phyloP scores from a whole-genome alignment of 2,329 filamentous ascomycete species.

The Pyrenochaeta sp. region DNA sequence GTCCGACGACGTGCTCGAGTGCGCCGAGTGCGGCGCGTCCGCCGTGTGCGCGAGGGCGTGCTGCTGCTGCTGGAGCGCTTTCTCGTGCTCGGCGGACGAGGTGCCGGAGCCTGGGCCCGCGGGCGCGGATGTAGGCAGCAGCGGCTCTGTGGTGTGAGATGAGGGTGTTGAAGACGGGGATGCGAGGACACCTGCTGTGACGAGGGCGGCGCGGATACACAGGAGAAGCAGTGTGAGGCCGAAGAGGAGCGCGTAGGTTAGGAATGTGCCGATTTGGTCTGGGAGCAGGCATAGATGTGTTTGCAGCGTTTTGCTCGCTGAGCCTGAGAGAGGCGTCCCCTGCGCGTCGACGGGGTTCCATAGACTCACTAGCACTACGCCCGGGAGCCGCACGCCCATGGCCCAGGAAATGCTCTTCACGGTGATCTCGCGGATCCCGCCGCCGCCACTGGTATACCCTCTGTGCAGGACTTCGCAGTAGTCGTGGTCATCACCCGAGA shows the following conservation, averaged over 20 bases:
- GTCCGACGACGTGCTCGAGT: slow-evolving; percentile 41
- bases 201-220: slow-evolving; percentile 52
- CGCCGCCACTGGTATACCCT: slow-evolving; percentile 66
- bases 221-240: slow-evolving; percentile 60
- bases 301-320: slow-evolving; percentile 71
- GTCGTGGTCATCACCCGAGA: slow-evolving; percentile 97
- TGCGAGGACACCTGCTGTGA: slow-evolving; percentile 35
- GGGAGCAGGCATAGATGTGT: slow-evolving; percentile 91
- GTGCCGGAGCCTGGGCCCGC: no score
- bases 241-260: slow-evolving; percentile 75
- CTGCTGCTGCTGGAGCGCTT: slow-evolving; percentile 21
- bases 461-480: slow-evolving; percentile 91
- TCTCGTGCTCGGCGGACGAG: slow-evolving; percentile 37
- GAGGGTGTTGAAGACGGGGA: background rate
- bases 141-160: slow-evolving; percentile 17
- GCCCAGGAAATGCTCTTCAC: slow-evolving; percentile 96
- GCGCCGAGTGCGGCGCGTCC: slow-evolving; percentile 32
- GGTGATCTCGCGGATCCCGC: slow-evolving; percentile 76
- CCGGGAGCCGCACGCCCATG: slow-evolving; percentile 90
- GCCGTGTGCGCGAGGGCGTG: slow-evolving; percentile 10
- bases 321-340: slow-evolving; percentile 40
- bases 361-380: slow-evolving; percentile 85
- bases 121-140: slow-evolving; percentile 38
- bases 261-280: slow-evolving; percentile 83
- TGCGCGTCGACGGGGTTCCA: slow-evolving; percentile 83